phyloP scores from a whole-genome alignment of 78 protist genomes.

The slime mould (Dictyostelium discoideum) region dicty_2.7 NC_007088.5:5717501-5718000 shows the following conservation, averaged over 20 bases:
- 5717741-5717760: conserved; percentile 32
- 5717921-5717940: conserved; percentile 43
- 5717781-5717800: too few relatives aligned
- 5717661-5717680: conserved; percentile 4
- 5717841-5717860: conserved; percentile 16
- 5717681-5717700: conserved; percentile 9
- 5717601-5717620: conserved; percentile 61
- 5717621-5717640: conserved; percentile 8
- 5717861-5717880: conserved; percentile 65
- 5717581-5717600: not conserved
- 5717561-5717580: conserved; percentile 8
- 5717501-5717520: conserved; percentile 9
- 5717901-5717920: conserved; percentile 30
- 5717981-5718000: not conserved
- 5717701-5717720: conserved; percentile 38
- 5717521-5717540: conserved; percentile 30
- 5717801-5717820: too few relatives aligned
- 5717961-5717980: conserved; percentile 29
- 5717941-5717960: conserved; percentile 55
- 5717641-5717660: conserved; percentile 45
- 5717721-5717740: conserved; percentile 33
- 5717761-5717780: not conserved
- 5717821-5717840: not conserved
- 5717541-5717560: conserved; percentile 58
- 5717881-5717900: conserved; percentile 39